phyloP scores from a whole-genome alignment of 1,139 yeast genomes.

The Magnusiomyces sp. region DNA sequence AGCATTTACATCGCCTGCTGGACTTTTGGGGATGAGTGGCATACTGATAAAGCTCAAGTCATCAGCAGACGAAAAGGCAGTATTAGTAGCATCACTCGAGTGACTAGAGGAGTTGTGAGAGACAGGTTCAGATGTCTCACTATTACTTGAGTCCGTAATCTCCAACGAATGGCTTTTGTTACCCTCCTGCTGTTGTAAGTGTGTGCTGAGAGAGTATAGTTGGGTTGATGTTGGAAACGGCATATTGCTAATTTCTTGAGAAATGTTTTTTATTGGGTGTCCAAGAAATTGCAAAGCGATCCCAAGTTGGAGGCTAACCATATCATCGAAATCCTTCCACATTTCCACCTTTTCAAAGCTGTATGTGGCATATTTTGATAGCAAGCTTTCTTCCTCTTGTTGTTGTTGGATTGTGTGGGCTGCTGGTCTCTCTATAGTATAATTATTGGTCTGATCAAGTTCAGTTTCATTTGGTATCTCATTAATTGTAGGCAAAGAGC shows the following conservation, averaged over 20 bases:
- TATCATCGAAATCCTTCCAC: slow-evolving; percentile 18
- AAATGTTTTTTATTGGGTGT: too few species aligned
- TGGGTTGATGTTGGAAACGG: too few species aligned
- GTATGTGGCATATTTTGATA: slow-evolving; percentile 5
- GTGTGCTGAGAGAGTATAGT: not conserved
- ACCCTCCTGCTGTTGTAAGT: not conserved
- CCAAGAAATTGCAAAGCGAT: not conserved
- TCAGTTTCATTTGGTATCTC: not conserved
- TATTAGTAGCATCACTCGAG: not conserved
- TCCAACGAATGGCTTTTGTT: too few species aligned
- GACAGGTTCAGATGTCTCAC: not conserved
- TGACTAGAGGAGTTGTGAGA: not conserved
- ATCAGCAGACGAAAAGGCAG: too few species aligned
- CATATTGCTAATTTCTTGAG: too few species aligned
- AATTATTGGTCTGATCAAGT: too few species aligned
- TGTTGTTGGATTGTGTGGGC: not conserved
- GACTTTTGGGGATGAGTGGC: too few species aligned
- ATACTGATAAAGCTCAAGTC: too few species aligned
- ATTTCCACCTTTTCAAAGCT: slow-evolving; percentile 12
- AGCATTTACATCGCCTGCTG: too few species aligned
- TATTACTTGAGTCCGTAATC: not conserved
- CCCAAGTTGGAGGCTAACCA: slow-evolving; percentile 6
- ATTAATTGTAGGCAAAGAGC: too few species aligned
- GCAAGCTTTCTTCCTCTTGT: not conserved
- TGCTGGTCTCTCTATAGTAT: not conserved